Evolutionary conservation across 345 rosid species (phyloP).

Genomic region (Linum lewisii): DNA sequence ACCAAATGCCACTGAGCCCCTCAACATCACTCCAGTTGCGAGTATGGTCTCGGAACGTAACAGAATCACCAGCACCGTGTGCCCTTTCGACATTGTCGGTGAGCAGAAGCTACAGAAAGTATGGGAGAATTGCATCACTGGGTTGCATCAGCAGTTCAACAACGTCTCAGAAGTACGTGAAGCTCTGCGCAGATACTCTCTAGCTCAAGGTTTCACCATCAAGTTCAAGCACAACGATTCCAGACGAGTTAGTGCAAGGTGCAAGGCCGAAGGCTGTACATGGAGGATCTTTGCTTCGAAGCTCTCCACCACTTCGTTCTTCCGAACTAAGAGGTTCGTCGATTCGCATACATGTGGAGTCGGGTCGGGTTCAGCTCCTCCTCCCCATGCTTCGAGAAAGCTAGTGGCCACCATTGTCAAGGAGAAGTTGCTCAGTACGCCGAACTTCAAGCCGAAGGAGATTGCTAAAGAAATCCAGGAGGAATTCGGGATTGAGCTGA

Average conservation of each 20-base stretch:
- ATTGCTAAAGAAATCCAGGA: conserved; percentile 17
- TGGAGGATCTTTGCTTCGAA: conserved; percentile 21
- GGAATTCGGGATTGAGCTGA: conserved; percentile 24
- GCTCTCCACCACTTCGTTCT: conserved; percentile 16
- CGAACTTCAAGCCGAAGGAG: conserved; percentile 17
- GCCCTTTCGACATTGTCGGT: background rate
- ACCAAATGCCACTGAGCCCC: conserved; percentile 15
- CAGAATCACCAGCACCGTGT: conserved; percentile 8
- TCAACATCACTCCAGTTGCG: conserved; percentile 12
- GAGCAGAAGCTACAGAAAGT: conserved; percentile 23
- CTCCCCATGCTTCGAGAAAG: conserved; percentile 22
- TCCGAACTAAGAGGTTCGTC: conserved; percentile 16
- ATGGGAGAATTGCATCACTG: conserved; percentile 25
- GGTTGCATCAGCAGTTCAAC: conserved; percentile 24
- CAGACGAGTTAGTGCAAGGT: conserved; percentile 20
- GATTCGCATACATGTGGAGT: conserved; percentile 17
- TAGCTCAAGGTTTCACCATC: conserved; percentile 22
- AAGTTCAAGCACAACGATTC: conserved; percentile 19
- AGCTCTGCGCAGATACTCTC: conserved; percentile 17
- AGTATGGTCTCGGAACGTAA: conserved; percentile 9
- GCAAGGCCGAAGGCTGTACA: conserved; percentile 21
- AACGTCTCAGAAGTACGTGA: conserved; percentile 19
- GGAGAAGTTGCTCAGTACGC: conserved; percentile 16
- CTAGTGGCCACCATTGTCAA: conserved; percentile 19
- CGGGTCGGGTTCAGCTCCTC: conserved; percentile 2